Evolutionary conservation across 495 filamentous ascomycete genomes (phyloP), one percentile per base, ranked within the genome.

Genomic region (Geopyxis carbonaria): DNA sequence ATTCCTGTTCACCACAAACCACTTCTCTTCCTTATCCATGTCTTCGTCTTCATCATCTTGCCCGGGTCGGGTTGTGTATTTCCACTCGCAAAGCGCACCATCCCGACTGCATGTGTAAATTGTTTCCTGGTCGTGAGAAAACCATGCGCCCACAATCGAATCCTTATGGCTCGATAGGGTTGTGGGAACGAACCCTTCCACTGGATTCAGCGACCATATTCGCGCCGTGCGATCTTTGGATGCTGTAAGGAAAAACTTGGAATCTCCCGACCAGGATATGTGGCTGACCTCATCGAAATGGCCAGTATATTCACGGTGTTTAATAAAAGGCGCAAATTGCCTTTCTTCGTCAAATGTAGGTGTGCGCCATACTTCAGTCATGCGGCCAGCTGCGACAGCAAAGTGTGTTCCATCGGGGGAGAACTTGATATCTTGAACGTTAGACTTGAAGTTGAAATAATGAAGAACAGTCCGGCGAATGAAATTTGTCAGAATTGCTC

Each of bases 181-280:
- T 9, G 91, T 95, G 8, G 85, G 86, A 29, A 74, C 70, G 56
- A 95, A 95, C 5, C 76, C 81, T 39, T 84, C 78, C 50, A 92
- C 84, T 1, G 75, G 69, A 49, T 92, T 66, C 46, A 93, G 61
- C 50, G 87, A 95, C 82, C 84, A 95, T 71, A 97, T 80, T 48
- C 84, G 74, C 29, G 78, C 77, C 0, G 89, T 95, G 57, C 94
- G 60, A 53, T 97, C 89, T 57, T 82, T 93, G 1, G 83, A 82
- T 2, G 89, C 70, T 38, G 75, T 92, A 32, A 97, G 62, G 55
- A 95, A 79, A 64, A 97, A 97, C 23, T 86, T 67, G 11, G 89
- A 94, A 61, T 97, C 89, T 52, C 72, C 74, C 8, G 87, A 93
- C 89, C 89, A 97, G 54, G 89, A 75, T 38, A 97, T 77, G 53